phyloP scores from a whole-genome alignment of 805 yeast genomes.

The Candida maris region DNA sequence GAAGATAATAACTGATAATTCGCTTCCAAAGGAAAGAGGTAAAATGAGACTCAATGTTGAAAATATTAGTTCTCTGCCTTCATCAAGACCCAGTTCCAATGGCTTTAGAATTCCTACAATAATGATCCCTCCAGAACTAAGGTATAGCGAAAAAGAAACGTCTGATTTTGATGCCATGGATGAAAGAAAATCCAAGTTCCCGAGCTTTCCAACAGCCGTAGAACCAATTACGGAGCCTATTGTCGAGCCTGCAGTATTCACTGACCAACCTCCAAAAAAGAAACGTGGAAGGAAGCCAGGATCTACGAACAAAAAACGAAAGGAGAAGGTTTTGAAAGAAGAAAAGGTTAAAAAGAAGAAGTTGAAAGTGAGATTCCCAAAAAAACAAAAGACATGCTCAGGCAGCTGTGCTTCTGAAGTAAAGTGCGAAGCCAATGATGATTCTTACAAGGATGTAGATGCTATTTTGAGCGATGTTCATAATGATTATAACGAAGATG shows the following conservation, averaged over 20 bases:
- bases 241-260: neutral
- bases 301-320: conserved; percentile 18
- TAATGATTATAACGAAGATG: conserved; percentile 5
- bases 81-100: conserved; percentile 14
- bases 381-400: conserved; percentile 8
- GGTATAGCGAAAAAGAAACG: conserved; percentile 9
- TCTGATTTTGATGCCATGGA: conserved; percentile 7
- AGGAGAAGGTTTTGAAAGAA: conserved; percentile 9
- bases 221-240: conserved; percentile 6
- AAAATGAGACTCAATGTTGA: conserved; percentile 12
- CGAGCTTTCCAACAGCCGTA: conserved; percentile 11
- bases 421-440: conserved; percentile 6
- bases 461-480: conserved; percentile 6
- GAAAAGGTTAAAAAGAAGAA: conserved; percentile 14
- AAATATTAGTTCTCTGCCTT: conserved; percentile 15
- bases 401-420: conserved; percentile 11
- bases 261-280: conserved; percentile 10
- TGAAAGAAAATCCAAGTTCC: conserved; percentile 7
- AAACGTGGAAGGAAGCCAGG: conserved; percentile 21
- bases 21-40: conserved; percentile 10
- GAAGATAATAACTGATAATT: conserved; percentile 9
- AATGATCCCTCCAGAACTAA: conserved; percentile 16
- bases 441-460: conserved; percentile 7
- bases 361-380: conserved; percentile 16
- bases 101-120: conserved; percentile 16